Percentiles rank a stretch among this genome's conserved stretches.
Evolutionary conservation across 2,329 filamentous ascomycete genomes (phyloP).

Genomic region (Aspergillus sp.): DNA sequence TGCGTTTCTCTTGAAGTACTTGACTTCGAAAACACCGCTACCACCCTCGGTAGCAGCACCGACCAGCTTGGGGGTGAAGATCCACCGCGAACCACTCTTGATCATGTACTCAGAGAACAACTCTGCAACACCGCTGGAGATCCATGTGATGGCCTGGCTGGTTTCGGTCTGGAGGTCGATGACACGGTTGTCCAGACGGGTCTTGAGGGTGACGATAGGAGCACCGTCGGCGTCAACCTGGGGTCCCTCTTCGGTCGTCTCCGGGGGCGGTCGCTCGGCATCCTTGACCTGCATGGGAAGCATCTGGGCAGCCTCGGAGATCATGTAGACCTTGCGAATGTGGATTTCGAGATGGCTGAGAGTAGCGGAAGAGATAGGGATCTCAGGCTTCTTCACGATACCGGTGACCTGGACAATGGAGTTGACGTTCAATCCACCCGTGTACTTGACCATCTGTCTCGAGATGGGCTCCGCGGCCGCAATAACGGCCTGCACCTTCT

Average conservation of each 20-base stretch:
- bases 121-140: constrained; percentile 61
- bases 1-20: constrained; percentile 82
- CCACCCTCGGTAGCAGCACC: constrained; percentile 90
- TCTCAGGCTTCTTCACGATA: constrained; percentile 72
- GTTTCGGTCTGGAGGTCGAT: constrained; percentile 90
- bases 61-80: constrained; percentile 85
- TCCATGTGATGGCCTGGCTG: constrained; percentile 79
- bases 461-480: constrained; percentile 61
- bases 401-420: constrained; percentile 80
- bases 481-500: constrained; percentile 78
- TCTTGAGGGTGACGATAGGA: constrained; percentile 75
- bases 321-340: constrained; percentile 75
- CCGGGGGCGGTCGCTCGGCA: constrained; percentile 44
- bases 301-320: constrained; percentile 59
- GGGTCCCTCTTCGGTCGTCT: constrained; percentile 40
- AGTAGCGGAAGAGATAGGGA: constrained; percentile 82
- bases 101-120: constrained; percentile 78
- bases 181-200: constrained; percentile 83
- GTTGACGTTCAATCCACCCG: constrained; percentile 68
- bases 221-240: constrained; percentile 48
- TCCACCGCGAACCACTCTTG: constrained; percentile 69
- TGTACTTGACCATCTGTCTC: constrained; percentile 94
- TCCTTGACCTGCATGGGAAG: constrained; percentile 58
- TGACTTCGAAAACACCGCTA: constrained; percentile 81
- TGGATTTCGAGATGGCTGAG: constrained; percentile 81